These are phyloP conservation scores for Tulasnella sp. DNA, from an alignment of 768 basidiomycete genomes.

Conservation along the genomic window DNA sequence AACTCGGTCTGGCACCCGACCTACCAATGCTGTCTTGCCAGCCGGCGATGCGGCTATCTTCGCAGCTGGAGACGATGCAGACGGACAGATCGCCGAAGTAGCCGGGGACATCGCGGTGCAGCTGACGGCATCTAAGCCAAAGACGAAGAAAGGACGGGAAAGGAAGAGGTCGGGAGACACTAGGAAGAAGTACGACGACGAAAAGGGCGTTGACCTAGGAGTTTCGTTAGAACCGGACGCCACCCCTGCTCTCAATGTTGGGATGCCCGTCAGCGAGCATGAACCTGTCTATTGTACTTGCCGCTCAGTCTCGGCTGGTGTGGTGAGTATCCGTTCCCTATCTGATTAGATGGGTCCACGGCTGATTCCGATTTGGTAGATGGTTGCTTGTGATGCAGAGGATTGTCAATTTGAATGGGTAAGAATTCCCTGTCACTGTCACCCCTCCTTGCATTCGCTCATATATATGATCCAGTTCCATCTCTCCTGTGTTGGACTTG, in stretches of 20 bases:
- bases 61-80: conserved; percentile 11
- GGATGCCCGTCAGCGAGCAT: conserved; percentile 20
- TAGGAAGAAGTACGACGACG: background rate
- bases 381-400: conserved; percentile 26
- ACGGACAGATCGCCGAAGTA: background rate
- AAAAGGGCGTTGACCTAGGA: background rate
- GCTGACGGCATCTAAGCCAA: background rate
- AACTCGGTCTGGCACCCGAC: conserved; percentile 41
- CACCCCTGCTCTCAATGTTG: background rate
- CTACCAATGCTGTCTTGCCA: background rate
- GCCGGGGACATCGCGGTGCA: background rate
- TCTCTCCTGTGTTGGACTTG: conserved; percentile 21
- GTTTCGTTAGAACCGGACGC: background rate
- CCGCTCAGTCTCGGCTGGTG: conserved; percentile 23
- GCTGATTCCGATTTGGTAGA: background rate
- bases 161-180: conserved; percentile 11
- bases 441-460: background rate
- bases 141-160: conserved; percentile 1
- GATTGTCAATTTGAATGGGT: conserved; percentile 25
- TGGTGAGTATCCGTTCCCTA: conserved; percentile 12
- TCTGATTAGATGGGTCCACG: background rate
- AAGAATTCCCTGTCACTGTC: background rate
- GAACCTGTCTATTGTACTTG: conserved; percentile 27
- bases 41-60: conserved; percentile 6
- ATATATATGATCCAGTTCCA: conserved; percentile 20